Percentiles rank a stretch among this genome's conserved stretches.
phyloP scores from a whole-genome alignment of 768 basidiomycete species.

The Lentinula sp. region DNA sequence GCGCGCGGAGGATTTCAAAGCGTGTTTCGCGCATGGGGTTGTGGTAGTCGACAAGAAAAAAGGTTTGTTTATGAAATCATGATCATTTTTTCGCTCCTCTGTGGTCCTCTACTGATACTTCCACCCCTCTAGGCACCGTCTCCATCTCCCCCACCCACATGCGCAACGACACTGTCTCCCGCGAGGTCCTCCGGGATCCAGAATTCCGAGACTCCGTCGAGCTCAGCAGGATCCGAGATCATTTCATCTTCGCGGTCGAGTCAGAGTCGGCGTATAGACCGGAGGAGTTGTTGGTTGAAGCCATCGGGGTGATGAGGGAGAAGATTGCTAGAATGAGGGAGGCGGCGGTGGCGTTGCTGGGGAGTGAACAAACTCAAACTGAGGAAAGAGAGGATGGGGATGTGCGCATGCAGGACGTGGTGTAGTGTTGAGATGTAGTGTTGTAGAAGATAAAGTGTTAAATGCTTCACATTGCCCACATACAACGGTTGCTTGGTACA shows the following conservation, averaged over 20 bases:
- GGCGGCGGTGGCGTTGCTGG: background rate
- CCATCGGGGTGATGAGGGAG: slow-evolving; percentile 7
- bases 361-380: background rate
- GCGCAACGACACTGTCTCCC: slow-evolving; percentile 81
- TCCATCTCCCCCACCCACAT: slow-evolving; percentile 59
- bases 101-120: background rate
- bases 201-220: slow-evolving; percentile 85
- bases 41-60: slow-evolving; percentile 57
- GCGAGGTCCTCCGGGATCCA: slow-evolving; percentile 88
- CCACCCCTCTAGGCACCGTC: slow-evolving; percentile 26
- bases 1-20: slow-evolving; percentile 76
- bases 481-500: too few species aligned
- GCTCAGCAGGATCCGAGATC: slow-evolving; percentile 82
- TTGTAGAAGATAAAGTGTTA: too few species aligned
- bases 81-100: too few species aligned
- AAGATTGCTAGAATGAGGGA: background rate
- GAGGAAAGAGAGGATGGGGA: background rate
- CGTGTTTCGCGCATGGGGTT: slow-evolving; percentile 84
- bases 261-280: slow-evolving; percentile 87
- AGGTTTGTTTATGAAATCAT: slow-evolving; percentile 15
- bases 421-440: background rate
- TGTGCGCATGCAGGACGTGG: background rate
- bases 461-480: too few species aligned
- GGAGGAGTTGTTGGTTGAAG: slow-evolving; percentile 27
- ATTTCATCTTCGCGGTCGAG: slow-evolving; percentile 91